Conservation (phyloP, 2,329 filamentous ascomycete genomes). For the Colletotrichum sojae region DNA sequence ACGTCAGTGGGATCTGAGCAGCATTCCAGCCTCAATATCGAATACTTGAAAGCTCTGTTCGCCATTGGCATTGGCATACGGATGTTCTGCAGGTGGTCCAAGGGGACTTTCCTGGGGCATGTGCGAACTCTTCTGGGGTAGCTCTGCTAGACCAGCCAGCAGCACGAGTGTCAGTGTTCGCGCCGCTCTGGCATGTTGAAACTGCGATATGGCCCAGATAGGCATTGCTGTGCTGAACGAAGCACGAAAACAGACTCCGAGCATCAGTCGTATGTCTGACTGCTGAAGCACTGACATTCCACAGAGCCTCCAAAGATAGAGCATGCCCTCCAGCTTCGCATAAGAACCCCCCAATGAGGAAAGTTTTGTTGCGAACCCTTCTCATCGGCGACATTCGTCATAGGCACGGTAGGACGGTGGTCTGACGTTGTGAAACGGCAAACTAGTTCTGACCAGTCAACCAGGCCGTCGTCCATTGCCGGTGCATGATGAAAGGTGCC, state of each 20-base stretch:
- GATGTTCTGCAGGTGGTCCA: neutral
- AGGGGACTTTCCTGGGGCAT: neutral
- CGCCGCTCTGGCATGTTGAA: slow-evolving; percentile 33
- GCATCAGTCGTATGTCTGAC: neutral
- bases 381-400: slow-evolving; percentile 8
- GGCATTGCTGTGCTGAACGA: slow-evolving; percentile 7
- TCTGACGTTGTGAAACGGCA: slow-evolving; percentile 12
- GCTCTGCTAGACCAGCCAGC: neutral
- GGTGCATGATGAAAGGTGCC: slow-evolving; percentile 14
- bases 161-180: slow-evolving; percentile 22
- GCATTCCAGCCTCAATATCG: neutral
- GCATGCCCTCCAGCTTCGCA: slow-evolving; percentile 1
- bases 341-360: neutral
- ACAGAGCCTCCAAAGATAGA: slow-evolving; percentile 7
- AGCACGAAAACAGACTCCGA: slow-evolving; percentile 10
- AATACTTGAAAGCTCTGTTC: slow-evolving; percentile 28
- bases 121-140: neutral
- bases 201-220: slow-evolving; percentile 23
- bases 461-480: slow-evolving; percentile 23
- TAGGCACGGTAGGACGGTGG: slow-evolving; percentile 17
- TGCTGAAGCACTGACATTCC: slow-evolving; percentile 15
- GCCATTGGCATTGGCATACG: slow-evolving; percentile 16
- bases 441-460: neutral
- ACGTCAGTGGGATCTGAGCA: neutral
- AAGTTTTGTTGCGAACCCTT: neutral